A percentile compares a stretch with the other conserved stretches of the same genome.
Evolutionary conservation across 805 yeast genomes (phyloP).

Genomic region (Candida argentea): DNA sequence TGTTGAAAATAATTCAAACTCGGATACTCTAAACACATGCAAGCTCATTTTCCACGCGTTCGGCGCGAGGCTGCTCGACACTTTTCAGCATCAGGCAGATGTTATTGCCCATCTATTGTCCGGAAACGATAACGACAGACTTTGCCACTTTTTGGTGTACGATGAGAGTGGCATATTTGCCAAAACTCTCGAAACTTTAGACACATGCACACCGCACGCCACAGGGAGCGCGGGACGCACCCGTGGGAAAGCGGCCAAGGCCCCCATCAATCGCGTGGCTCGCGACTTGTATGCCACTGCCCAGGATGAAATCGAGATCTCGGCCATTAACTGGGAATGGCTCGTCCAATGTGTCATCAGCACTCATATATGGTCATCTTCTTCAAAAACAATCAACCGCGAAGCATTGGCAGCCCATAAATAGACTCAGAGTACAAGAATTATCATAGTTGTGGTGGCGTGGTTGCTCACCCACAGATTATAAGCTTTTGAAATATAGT

Average conservation of each 20-base stretch:
- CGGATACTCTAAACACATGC: slow-evolving; percentile 22
- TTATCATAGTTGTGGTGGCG: too few species aligned
- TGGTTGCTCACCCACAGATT: too few species aligned
- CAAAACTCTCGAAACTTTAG: background rate
- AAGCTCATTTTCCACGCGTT: slow-evolving; percentile 36
- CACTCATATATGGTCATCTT: slow-evolving; percentile 21
- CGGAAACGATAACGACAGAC: slow-evolving; percentile 2
- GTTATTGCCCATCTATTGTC: slow-evolving; percentile 2
- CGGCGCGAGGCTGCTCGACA: slow-evolving; percentile 26
- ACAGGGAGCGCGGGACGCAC: background rate
- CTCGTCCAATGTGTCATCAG: slow-evolving; percentile 50
- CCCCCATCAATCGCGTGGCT: background rate
- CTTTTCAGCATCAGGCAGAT: slow-evolving; percentile 4
- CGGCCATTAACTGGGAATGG: slow-evolving; percentile 54
- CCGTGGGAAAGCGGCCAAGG: background rate
- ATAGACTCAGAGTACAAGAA: too few species aligned
- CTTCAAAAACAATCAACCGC: slow-evolving; percentile 4
- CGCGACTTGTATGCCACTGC: background rate
- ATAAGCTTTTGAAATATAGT: too few species aligned
- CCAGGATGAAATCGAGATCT: slow-evolving; percentile 7
- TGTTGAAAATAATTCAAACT: slow-evolving; percentile 16
- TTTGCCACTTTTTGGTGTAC: slow-evolving; percentile 13
- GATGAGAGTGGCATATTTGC: slow-evolving; percentile 11
- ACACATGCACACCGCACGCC: slow-evolving; percentile 1
- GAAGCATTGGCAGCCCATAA: too few species aligned